phyloP scores from a whole-genome alignment of 2,329 filamentous ascomycete species.

The Akanthomyces lecanii region DNA sequence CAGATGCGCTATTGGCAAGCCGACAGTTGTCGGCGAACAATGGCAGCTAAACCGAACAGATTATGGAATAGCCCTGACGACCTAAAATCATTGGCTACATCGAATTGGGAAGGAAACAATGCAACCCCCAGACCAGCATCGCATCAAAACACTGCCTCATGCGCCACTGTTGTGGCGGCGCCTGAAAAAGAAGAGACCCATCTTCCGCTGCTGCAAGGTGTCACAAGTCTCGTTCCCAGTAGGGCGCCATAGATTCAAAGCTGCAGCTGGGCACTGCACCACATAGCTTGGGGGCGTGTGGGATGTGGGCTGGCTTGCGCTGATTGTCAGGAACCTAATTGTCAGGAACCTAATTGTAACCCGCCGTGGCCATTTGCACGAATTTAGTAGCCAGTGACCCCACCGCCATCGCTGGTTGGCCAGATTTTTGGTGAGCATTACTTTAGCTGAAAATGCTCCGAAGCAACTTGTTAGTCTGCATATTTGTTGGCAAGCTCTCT shows the following conservation, averaged over 20 bases:
- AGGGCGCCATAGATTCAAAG: background rate
- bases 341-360: background rate
- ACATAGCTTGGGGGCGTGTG: background rate
- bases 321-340: background rate
- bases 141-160: background rate
- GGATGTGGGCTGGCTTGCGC: background rate
- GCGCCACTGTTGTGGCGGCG: background rate
- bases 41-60: slow-evolving; percentile 1
- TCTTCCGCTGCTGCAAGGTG: background rate
- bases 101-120: background rate
- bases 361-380: background rate
- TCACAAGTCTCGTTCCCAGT: background rate
- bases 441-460: background rate
- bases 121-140: slow-evolving; percentile 6
- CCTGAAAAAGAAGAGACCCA: background rate
- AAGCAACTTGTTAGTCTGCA: background rate
- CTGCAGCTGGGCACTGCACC: background rate
- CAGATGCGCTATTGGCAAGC: background rate
- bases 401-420: background rate
- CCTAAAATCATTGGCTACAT: background rate
- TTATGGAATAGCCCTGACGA: background rate
- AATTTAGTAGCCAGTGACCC: background rate
- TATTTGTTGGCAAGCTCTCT: background rate
- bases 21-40: slow-evolving; percentile 2
- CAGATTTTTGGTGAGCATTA: background rate